Conservation (phyloP, 495 filamentous ascomycete species). For the Pseudotulostoma volvatum region DNA sequence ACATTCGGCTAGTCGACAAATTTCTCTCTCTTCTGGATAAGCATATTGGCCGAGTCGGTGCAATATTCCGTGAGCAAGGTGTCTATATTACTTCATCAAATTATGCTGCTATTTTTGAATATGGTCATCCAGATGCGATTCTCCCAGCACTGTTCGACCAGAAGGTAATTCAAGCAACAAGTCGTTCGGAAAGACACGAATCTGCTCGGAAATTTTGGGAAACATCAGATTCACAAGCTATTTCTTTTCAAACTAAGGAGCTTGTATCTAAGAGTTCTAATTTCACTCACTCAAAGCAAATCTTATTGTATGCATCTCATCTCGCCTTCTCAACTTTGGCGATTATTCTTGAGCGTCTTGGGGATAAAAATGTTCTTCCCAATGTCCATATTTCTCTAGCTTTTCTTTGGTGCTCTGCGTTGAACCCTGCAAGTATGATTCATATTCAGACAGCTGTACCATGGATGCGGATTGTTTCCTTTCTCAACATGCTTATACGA, state of each 20-base stretch:
- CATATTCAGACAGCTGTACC: conserved; percentile 42
- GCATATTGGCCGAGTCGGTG: conserved; percentile 40
- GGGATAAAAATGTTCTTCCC: conserved; percentile 48
- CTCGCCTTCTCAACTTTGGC: conserved; percentile 32
- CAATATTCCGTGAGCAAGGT: conserved; percentile 49
- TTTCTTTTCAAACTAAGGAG: conserved; percentile 1
- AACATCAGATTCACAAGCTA: too few species aligned
- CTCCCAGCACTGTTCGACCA: conserved; percentile 22
- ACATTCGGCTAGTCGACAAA: conserved; percentile 27
- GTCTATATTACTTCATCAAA: conserved; percentile 34
- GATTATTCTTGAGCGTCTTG: conserved; percentile 39
- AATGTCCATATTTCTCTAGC: conserved; percentile 51
- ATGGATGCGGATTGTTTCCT: conserved; percentile 45
- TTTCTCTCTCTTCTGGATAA: conserved; percentile 38
- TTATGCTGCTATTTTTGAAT: conserved; percentile 39
- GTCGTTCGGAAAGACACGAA: too few species aligned
- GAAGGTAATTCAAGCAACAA: conserved; percentile 17
- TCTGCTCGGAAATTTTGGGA: conserved; percentile 1
- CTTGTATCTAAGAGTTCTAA: neutral
- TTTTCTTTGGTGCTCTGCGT: conserved; percentile 46
- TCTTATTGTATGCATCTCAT: conserved; percentile 20
- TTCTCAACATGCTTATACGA: conserved; percentile 47
- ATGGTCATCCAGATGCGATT: conserved; percentile 37
- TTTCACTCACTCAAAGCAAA: neutral
- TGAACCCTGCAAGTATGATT: conserved; percentile 32